These are phyloP conservation scores for Meyerozyma sp. DNA, from an alignment of 1,139 yeast species.

Conservation along the genomic window DNA sequence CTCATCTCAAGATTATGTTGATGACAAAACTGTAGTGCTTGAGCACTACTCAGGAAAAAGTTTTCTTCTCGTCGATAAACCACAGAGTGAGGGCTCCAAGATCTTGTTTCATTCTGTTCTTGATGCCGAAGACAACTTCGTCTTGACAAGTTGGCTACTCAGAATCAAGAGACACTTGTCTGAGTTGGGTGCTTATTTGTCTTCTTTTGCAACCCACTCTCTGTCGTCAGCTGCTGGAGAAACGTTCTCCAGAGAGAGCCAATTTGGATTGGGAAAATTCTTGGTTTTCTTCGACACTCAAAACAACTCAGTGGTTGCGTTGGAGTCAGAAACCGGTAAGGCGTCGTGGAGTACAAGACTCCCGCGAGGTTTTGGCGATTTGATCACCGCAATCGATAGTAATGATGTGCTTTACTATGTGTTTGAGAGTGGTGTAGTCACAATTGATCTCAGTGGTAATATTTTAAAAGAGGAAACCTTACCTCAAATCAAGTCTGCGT, in stretches of 20 bases:
- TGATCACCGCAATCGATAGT: slow-evolving; percentile 14
- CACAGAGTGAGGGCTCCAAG: slow-evolving; percentile 23
- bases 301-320: slow-evolving; percentile 20
- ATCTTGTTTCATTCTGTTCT: slow-evolving; percentile 29
- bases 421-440: slow-evolving; percentile 13
- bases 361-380: slow-evolving; percentile 6
- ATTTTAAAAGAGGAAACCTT: slow-evolving; percentile 4
- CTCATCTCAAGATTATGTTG: not conserved
- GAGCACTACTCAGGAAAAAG: not conserved
- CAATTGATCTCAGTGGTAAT: slow-evolving; percentile 4
- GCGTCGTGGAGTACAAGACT: slow-evolving; percentile 21
- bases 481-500: slow-evolving; percentile 4
- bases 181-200: slow-evolving; percentile 27
- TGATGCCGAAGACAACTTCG: slow-evolving; percentile 19
- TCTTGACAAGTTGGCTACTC: slow-evolving; percentile 24
- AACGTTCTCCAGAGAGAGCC: slow-evolving; percentile 11
- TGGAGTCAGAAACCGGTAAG: slow-evolving; percentile 25
- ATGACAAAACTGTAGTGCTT: not conserved
- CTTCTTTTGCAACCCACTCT: slow-evolving; percentile 7
- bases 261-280: slow-evolving; percentile 32
- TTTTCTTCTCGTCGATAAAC: slow-evolving; percentile 23
- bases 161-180: slow-evolving; percentile 30
- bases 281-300: slow-evolving; percentile 24
- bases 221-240: slow-evolving; percentile 3
- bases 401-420: slow-evolving; percentile 18